phyloP scores from a whole-genome alignment of 1,139 yeast species.

The Suhomyces coccinellae region DNA sequence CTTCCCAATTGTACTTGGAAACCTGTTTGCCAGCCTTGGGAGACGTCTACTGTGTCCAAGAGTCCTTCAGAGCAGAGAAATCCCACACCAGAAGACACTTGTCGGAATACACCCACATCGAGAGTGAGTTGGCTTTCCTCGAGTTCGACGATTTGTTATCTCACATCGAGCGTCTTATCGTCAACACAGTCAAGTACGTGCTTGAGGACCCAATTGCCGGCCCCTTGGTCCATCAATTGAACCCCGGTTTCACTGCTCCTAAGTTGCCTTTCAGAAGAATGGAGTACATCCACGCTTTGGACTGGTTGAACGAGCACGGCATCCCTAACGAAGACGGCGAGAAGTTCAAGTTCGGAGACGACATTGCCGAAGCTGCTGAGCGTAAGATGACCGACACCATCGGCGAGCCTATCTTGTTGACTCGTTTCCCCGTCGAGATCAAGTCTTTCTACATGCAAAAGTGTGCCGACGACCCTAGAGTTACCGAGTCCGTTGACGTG shows the following conservation, averaged over 20 bases:
- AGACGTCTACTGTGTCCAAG: conserved; percentile 96
- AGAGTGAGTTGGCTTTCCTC: conserved; percentile 87
- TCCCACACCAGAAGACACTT: conserved; percentile 98
- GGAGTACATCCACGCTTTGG: conserved; percentile 87
- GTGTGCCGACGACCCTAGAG: conserved; percentile 86
- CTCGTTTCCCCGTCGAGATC: conserved; percentile 93
- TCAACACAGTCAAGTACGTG: conserved; percentile 69
- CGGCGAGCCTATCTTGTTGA: conserved; percentile 87
- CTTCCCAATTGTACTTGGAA: conserved; percentile 95
- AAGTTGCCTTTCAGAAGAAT: conserved; percentile 84
- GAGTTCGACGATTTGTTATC: conserved; percentile 79
- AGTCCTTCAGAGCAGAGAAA: conserved; percentile 98
- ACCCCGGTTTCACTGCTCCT: conserved; percentile 88
- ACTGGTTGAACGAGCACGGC: conserved; percentile 95
- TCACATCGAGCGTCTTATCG: conserved; percentile 81
- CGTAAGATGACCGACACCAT: conserved; percentile 96
- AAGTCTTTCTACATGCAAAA: conserved; percentile 98
- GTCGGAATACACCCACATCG: conserved; percentile 95
- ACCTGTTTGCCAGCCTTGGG: conserved; percentile 95
- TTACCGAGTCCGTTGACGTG: conserved; percentile 96
- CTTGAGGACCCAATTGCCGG: conserved; percentile 91
- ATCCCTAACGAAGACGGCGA: conserved; percentile 94
- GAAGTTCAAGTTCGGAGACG: conserved; percentile 93
- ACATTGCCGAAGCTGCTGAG: conserved; percentile 99
- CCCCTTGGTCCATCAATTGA: conserved; percentile 82